phyloP scores from a whole-genome alignment of 2,329 filamentous ascomycete genomes.

The Cladosporium colombiae region DNA sequence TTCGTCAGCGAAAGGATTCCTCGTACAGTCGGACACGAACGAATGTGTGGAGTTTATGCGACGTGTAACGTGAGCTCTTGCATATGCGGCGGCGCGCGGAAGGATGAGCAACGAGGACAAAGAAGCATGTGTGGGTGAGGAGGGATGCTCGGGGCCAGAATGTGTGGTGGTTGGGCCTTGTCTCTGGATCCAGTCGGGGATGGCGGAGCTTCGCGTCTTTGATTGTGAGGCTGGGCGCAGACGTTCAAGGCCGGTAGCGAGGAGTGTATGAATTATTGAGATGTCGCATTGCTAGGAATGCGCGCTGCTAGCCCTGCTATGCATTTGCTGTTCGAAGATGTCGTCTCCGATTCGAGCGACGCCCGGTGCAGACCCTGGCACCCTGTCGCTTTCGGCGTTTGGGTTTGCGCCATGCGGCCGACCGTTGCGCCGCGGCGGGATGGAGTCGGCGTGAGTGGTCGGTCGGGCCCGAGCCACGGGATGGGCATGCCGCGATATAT shows the following conservation, averaged over 20 bases:
- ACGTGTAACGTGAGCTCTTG: conserved; percentile 19
- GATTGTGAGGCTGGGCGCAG: background rate
- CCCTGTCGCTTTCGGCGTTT: conserved; percentile 23
- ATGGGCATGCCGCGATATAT: background rate
- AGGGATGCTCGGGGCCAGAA: conserved; percentile 7
- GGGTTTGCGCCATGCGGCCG: conserved; percentile 28
- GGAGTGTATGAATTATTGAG: background rate
- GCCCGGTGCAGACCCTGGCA: background rate
- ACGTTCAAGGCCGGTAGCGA: conserved; percentile 3
- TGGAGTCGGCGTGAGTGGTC: conserved; percentile 13
- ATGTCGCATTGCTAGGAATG: conserved; percentile 11
- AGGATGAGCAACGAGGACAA: background rate
- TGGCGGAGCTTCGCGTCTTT: background rate
- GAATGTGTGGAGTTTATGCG: background rate
- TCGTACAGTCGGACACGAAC: background rate
- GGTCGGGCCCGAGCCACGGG: conserved; percentile 18
- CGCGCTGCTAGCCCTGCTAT: background rate
- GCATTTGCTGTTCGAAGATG: conserved; percentile 9
- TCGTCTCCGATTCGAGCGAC: background rate
- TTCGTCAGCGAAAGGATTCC: background rate
- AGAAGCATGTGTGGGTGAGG: background rate
- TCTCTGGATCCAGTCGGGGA: background rate
- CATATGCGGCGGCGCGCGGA: conserved; percentile 14
- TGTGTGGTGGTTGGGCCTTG: background rate
- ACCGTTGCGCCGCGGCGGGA: conserved; percentile 22